Evolutionary conservation across 148 eudicot genomes (phyloP).

Genomic region (Dianthus caryophyllus): DNA sequence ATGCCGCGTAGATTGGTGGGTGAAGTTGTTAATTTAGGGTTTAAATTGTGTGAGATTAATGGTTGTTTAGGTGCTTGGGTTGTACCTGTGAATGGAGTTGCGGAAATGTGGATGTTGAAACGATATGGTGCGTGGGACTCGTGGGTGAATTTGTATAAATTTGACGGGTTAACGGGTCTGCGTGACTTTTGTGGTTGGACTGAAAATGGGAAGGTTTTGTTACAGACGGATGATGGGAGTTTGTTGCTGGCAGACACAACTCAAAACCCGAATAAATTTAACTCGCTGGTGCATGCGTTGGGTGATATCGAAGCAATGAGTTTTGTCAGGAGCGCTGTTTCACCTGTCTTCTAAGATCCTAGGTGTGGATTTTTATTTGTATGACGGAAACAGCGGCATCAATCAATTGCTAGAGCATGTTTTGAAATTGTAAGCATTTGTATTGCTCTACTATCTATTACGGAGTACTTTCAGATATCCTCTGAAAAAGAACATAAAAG

Average conservation of each 20-base stretch:
- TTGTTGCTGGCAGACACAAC: conserved; percentile 22
- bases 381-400: not conserved
- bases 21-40: conserved; percentile 9
- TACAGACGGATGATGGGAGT: conserved; percentile 26
- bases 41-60: conserved; percentile 25
- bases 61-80: conserved; percentile 29
- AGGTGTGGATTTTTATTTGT: conserved; percentile 11
- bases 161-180: conserved; percentile 15
- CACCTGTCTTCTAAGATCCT: conserved; percentile 13
- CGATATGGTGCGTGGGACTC: conserved; percentile 25
- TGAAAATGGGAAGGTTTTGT: conserved; percentile 26
- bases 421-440: not conserved
- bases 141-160: conserved; percentile 22
- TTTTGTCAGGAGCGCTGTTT: conserved; percentile 23
- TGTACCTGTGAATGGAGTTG: conserved; percentile 15
- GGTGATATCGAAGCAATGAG: conserved; percentile 27
- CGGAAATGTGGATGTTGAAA: conserved; percentile 28
- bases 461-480: too few relatives aligned
- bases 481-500: not conserved
- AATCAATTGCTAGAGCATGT: conserved; percentile 1
- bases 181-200: conserved; percentile 23
- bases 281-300: conserved; percentile 17
- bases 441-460: not conserved
- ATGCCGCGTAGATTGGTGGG: conserved; percentile 17
- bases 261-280: conserved; percentile 10